Percentiles rank a stretch among this genome's conserved stretches.
Conservation (phyloP, 2,329 filamentous ascomycete species). For the Fusarium guadeloupense region DNA sequence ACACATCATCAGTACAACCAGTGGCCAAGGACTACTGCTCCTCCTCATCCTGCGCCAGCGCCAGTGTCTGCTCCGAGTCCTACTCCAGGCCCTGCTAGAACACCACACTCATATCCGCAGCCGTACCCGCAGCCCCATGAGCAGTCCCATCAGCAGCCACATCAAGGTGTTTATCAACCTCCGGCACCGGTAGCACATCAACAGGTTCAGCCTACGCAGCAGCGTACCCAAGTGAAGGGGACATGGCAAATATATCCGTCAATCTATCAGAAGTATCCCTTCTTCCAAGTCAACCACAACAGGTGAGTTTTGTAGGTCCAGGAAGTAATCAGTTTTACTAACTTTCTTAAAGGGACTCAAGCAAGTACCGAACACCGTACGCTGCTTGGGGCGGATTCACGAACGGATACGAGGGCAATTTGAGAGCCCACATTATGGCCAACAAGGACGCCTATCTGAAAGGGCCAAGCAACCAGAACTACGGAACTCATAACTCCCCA, state of each 20-base stretch:
- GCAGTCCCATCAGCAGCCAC: too few species aligned
- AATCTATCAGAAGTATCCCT: conserved; percentile 64
- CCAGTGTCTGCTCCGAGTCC: background rate
- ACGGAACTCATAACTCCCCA: conserved; percentile 1
- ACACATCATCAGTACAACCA: conserved; percentile 18
- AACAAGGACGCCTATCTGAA: conserved; percentile 43
- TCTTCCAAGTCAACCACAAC: conserved; percentile 69
- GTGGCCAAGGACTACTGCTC: conserved; percentile 9
- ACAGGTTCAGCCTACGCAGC: conserved; percentile 15
- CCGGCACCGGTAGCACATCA: conserved; percentile 8
- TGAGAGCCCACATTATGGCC: conserved; percentile 56
- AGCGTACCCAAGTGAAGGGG: conserved; percentile 42
- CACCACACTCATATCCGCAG: background rate
- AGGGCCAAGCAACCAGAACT: conserved; percentile 27
- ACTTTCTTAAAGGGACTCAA: conserved; percentile 56
- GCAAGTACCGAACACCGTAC: conserved; percentile 69
- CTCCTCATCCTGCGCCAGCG: background rate
- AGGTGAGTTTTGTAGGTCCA: conserved; percentile 51
- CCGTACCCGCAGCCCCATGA: background rate
- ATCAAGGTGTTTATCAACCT: conserved; percentile 4
- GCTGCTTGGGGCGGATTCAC: conserved; percentile 66
- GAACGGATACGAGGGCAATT: conserved; percentile 67
- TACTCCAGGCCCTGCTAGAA: background rate
- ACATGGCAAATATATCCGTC: conserved; percentile 50
- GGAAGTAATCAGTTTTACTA: conserved; percentile 13